phyloP scores from a whole-genome alignment of 805 yeast genomes.

The Candida succiphila region DNA sequence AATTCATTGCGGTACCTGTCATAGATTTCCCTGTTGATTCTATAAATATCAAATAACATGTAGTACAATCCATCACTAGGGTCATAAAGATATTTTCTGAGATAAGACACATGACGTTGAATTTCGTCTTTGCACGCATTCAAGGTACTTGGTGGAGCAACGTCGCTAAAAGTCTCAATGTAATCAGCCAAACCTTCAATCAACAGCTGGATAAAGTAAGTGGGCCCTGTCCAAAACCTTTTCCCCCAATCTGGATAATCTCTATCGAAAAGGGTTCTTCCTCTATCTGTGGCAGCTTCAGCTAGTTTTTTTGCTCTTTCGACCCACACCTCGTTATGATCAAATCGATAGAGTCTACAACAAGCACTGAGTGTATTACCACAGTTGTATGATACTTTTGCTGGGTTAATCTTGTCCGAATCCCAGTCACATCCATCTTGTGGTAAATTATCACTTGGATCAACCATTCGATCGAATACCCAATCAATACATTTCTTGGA shows the following conservation, averaged over 20 bases:
- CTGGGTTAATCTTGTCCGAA: slow-evolving; percentile 30
- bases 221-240: slow-evolving; percentile 56
- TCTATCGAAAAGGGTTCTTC: slow-evolving; percentile 50
- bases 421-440: slow-evolving; percentile 50
- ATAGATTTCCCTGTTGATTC: slow-evolving; percentile 38
- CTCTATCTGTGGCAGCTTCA: slow-evolving; percentile 47
- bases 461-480: slow-evolving; percentile 42
- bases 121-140: slow-evolving; percentile 29
- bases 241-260: slow-evolving; percentile 41
- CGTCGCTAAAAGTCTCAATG: slow-evolving; percentile 36
- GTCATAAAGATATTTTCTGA: slow-evolving; percentile 47
- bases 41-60: slow-evolving; percentile 49
- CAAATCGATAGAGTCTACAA: slow-evolving; percentile 36
- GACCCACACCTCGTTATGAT: slow-evolving; percentile 42
- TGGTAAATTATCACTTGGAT: slow-evolving; percentile 43
- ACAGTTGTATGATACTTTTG: slow-evolving; percentile 59
- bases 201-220: slow-evolving; percentile 53
- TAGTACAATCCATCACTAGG: slow-evolving; percentile 49
- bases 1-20: slow-evolving; percentile 42
- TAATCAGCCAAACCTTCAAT: slow-evolving; percentile 64
- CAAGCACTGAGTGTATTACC: slow-evolving; percentile 56
- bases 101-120: slow-evolving; percentile 43
- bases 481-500: slow-evolving; percentile 53
- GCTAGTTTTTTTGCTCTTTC: slow-evolving; percentile 38
- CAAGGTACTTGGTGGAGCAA: slow-evolving; percentile 24